Evolutionary conservation across 2,329 filamentous ascomycete genomes (phyloP), one percentile per base, ranked within the genome.

Genomic region (Nannizziopsis barbatae): DNA sequence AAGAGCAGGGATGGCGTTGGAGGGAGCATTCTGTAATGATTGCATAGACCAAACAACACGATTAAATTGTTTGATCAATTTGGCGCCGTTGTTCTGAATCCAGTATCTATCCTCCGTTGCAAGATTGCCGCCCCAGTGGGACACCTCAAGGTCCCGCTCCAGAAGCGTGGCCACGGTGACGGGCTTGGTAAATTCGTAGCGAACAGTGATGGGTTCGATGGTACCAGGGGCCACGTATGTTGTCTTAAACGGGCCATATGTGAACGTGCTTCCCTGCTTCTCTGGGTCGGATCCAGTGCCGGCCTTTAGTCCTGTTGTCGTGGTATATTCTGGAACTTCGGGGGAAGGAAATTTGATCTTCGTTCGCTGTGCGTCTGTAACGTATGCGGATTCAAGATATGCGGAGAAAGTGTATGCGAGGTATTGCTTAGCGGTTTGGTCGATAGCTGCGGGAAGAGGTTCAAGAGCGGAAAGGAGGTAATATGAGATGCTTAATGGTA

Each of bases 91-190:
- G 73, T 98, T 90, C 60, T 79, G 79, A 56, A 96, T 75, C 66
- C 83, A 86, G 70, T 95, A 95, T 50, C 86, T 80, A 71, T 98
- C 92, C 70, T 98, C 92, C 43, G 89, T 87, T 1, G 92, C 92
- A 47, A 96, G 70, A 64, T 98, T 98, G 53, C 92, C 92, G 56
- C 92, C 92, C 92, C 92, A 98, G 68, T 96, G 92, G 63, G 86
- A 94, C 58, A 98, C 83, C 66, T 98, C 92, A 54, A 98, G 72
- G 60, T 96, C 89, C 52, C 92, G 83, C 69, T 96, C 86, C 51
- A 98, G 74, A 12, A 79, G 73, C 31, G 80, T 80, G 44, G 87
- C 79, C 61, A 92, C 86, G 38, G 81, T 83, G 50, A 98, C 74
- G 10, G 92, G 90, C 69, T 90, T 93, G 55, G 86, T 95, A 71